These are phyloP conservation scores for Mortierella alpina DNA, from an alignment of 192 early-diverging fungal species.

Conservation along the genomic window DNA sequence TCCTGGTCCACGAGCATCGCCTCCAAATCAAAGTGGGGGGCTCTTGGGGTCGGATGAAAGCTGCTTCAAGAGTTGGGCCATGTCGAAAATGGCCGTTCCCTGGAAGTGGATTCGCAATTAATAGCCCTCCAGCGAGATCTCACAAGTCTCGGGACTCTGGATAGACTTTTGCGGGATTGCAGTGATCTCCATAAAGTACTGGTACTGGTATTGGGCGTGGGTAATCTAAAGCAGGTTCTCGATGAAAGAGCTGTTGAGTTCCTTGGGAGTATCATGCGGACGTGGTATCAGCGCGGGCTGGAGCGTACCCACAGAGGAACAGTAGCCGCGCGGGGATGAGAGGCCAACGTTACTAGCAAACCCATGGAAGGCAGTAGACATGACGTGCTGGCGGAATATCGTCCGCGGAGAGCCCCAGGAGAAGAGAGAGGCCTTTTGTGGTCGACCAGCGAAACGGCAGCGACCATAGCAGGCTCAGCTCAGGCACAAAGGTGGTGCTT, in stretches of 20 bases:
- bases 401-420: conserved; percentile 22
- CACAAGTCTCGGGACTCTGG: conserved; percentile 33
- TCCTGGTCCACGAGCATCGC: conserved; percentile 18
- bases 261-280: conserved; percentile 46
- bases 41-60: conserved; percentile 38
- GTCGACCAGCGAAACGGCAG: conserved; percentile 48
- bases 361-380: conserved; percentile 37
- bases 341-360: conserved; percentile 38
- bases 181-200: conserved; percentile 50
- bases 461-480: conserved; percentile 44
- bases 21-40: conserved; percentile 46
- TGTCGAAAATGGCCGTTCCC: conserved; percentile 46
- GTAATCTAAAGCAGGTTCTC: conserved; percentile 43
- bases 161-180: conserved; percentile 33
- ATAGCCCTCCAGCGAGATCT: conserved; percentile 47
- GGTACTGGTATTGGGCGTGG: conserved; percentile 47
- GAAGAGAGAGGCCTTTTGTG: conserved; percentile 37
- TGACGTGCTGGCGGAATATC: conserved; percentile 43
- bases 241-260: conserved; percentile 36
- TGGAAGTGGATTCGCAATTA: conserved; percentile 43
- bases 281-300: conserved; percentile 22
- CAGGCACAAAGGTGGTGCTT: conserved; percentile 35
- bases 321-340: conserved; percentile 45
- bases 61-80: conserved; percentile 26
- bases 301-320: conserved; percentile 17